Percentiles rank a stretch among this genome's conserved stretches.
These are phyloP conservation scores for Endocalyx cinctus DNA, from an alignment of 2,329 filamentous ascomycete species.

Conservation along the genomic window DNA sequence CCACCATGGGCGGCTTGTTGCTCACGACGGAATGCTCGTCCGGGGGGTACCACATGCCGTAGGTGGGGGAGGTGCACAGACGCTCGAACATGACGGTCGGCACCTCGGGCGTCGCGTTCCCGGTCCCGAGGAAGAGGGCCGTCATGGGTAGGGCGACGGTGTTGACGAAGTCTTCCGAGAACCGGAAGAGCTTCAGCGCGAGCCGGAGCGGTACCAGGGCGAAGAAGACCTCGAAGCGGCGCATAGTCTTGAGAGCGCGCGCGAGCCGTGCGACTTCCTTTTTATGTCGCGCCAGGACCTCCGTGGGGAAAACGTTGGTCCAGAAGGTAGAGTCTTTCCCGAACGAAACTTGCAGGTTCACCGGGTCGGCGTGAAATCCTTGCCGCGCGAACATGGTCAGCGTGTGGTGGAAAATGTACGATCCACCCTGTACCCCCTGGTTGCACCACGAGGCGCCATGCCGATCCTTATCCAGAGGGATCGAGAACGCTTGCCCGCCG, in stretches of 20 bases:
- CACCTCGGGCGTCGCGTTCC: slow-evolving; percentile 29
- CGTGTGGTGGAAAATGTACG: slow-evolving; percentile 56
- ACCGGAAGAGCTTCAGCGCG: slow-evolving; percentile 25
- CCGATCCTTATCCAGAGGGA: slow-evolving; percentile 52
- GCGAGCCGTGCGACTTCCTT: slow-evolving; percentile 45
- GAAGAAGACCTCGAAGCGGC: slow-evolving; percentile 50
- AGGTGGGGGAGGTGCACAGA: slow-evolving; percentile 40
- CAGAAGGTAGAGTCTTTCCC: slow-evolving; percentile 53
- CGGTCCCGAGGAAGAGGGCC: slow-evolving; percentile 29
- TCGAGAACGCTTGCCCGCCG: slow-evolving; percentile 59
- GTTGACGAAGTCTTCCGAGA: slow-evolving; percentile 29
- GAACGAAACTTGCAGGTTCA: slow-evolving; percentile 51
- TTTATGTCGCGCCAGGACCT: slow-evolving; percentile 45
- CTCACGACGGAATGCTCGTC: slow-evolving; percentile 26
- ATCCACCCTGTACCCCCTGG: slow-evolving; percentile 56
- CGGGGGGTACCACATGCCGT: slow-evolving; percentile 53
- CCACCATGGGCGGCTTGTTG: slow-evolving; percentile 54
- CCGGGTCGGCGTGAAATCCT: slow-evolving; percentile 49
- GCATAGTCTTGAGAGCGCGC: slow-evolving; percentile 44
- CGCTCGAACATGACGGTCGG: slow-evolving; percentile 30
- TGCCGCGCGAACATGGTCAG: slow-evolving; percentile 55
- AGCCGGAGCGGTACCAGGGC: slow-evolving; percentile 40
- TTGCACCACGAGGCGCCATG: slow-evolving; percentile 60
- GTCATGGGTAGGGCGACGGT: slow-evolving; percentile 30
- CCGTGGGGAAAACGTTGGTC: slow-evolving; percentile 52